A percentile compares a stretch with the other conserved stretches of the same genome.
These are phyloP conservation scores for Cutaneotrichosporon sp. DNA, from an alignment of 1,284 basidiomycete genomes.

Conservation along the genomic window DNA sequence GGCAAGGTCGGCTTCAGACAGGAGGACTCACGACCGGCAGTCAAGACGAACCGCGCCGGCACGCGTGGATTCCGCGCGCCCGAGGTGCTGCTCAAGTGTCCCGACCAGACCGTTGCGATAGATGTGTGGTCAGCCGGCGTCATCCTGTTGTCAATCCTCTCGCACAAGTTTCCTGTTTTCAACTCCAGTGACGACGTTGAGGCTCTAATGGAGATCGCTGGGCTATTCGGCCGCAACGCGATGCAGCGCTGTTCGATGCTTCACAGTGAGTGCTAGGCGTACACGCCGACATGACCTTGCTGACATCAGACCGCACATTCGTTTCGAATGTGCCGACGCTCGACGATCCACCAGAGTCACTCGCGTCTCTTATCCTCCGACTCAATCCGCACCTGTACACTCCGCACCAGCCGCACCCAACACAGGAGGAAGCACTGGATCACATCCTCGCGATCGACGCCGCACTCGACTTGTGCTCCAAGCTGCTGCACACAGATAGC, in stretches of 20 bases:
- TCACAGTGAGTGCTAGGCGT: conserved; percentile 66
- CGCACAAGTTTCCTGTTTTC: conserved; percentile 90
- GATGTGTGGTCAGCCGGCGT: conserved; percentile 96
- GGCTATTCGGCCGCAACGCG: conserved; percentile 75
- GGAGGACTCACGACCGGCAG: conserved; percentile 62
- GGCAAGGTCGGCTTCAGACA: conserved; percentile 52
- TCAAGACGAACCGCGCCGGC: conserved; percentile 94
- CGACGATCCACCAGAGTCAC: conserved; percentile 63
- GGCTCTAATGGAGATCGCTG: conserved; percentile 90
- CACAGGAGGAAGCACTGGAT: conserved; percentile 41
- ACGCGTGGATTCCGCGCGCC: conserved; percentile 96
- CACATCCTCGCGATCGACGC: conserved; percentile 62
- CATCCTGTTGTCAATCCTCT: conserved; percentile 88
- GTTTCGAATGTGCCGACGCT: conserved; percentile 78
- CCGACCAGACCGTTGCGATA: conserved; percentile 88
- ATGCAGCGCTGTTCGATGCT: conserved; percentile 85
- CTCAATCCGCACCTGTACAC: conserved; percentile 72
- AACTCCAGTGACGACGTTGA: conserved; percentile 93
- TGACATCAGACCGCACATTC: conserved; percentile 72
- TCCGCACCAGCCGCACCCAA: conserved; percentile 54
- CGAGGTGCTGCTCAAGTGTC: conserved; percentile 93
- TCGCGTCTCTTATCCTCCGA: conserved; percentile 69
- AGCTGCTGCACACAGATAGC: conserved; percentile 70
- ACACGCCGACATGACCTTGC: neutral
- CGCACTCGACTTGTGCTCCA: conserved; percentile 71